Evolutionary conservation across 2,329 filamentous ascomycete genomes (phyloP), one percentile per base, ranked within the genome.

Genomic region (Cladobotryum protrusum): DNA sequence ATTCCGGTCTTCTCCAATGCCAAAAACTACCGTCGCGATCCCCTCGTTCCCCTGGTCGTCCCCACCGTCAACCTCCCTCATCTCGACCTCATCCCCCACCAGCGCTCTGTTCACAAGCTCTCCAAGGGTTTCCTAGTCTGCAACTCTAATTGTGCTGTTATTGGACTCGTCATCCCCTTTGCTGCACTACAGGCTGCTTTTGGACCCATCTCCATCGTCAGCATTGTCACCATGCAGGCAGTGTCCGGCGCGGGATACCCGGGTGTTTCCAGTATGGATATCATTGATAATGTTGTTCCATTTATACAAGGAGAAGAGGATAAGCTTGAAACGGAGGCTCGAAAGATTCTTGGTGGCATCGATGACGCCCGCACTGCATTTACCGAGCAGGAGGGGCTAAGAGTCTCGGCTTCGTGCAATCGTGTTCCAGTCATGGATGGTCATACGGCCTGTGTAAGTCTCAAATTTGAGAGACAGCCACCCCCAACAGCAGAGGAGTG

Each of bases 91-190:
- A 92, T 97, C 65, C 85, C 87, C n/a, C 85, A 95, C 70, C 92
- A 97, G 73, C 81, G 88, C 55, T 77, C 82, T 63, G 77, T 86
- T 40, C 81, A 87, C 67, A 74, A 75, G 24, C 76, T 96, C 41
- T 75, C 86, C 55, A 90, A 87, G 71, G 93, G 93, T 19, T 96
- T 97, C 74, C 74, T 97, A 35, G 89, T 96, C 53, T 97, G 92
- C 79, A 97, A 97, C 75, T 95, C 89, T 57, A 97, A 97, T 74
- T 99, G 93, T 72, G 92, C 92, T 50, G 92, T 96, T 63, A 96
- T 97, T 61, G 92, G 92, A 43, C 82, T 97, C 52, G 92, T 96
- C 54, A 95, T 96, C 56, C 93, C 93, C 19, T 92, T 96, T 64
- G 90, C 90, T 11, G 92, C 92, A 14, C 81, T 97, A 34, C 87